A percentile compares a stretch with the other conserved stretches of the same genome.
phyloP scores from a whole-genome alignment of 176 grass and related monocot genomes.

The Luzula sylvatica region DNA sequence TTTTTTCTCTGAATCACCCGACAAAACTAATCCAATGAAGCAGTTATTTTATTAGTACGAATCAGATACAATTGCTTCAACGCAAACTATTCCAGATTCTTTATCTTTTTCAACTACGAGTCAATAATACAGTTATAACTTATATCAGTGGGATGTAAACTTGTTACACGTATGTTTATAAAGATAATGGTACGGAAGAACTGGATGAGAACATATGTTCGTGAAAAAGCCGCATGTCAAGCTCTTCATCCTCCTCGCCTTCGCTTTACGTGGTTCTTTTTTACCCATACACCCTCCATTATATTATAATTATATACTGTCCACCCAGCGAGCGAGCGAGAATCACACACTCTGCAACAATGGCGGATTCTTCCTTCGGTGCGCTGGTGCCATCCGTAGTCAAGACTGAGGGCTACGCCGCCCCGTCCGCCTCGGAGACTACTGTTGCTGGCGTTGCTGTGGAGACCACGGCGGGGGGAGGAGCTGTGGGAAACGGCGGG shows the following conservation, averaged over 20 bases:
- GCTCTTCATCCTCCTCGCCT: slow-evolving; percentile 8
- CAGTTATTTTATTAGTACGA: too few species aligned
- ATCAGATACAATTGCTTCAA: too few species aligned
- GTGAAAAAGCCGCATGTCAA: slow-evolving; percentile 12
- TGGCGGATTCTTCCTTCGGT: slow-evolving; percentile 73
- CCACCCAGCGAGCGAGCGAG: not conserved
- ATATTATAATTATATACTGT: slow-evolving; percentile 1
- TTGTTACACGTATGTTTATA: too few species aligned
- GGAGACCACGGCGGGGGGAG: slow-evolving; percentile 2
- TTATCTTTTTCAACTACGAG: too few species aligned
- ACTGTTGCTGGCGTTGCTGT: slow-evolving; percentile 15
- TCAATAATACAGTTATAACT: too few species aligned
- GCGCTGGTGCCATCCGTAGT: slow-evolving; percentile 77
- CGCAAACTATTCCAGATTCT: too few species aligned
- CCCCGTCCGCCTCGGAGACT: slow-evolving; percentile 29
- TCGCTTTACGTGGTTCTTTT: slow-evolving; percentile 64
- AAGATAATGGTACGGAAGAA: not conserved
- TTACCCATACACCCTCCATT: slow-evolving; percentile 60
- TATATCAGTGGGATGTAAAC: too few species aligned
- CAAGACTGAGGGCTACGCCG: slow-evolving; percentile 47
- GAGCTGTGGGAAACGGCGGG: not conserved
- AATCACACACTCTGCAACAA: slow-evolving; percentile 5
- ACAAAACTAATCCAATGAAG: too few species aligned
- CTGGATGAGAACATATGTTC: not conserved
- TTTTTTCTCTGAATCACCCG: too few species aligned